Percentiles rank a stretch among this genome's conserved stretches.
Conservation (phyloP, 2,329 filamentous ascomycete species). For the Arachnomyces sp. region DNA sequence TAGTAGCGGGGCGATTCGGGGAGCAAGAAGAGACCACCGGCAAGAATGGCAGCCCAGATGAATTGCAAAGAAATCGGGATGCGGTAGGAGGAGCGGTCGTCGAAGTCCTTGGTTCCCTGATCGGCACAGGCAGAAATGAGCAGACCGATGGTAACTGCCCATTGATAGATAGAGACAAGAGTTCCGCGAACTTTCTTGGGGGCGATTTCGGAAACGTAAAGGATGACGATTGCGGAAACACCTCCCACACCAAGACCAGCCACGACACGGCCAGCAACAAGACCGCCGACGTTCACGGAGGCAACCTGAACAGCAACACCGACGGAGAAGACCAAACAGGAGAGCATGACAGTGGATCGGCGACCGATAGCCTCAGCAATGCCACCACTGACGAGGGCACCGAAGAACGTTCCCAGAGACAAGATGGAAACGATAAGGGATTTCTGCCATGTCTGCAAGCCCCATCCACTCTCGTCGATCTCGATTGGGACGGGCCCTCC, state of each 20-base stretch:
- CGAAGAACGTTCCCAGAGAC: slow-evolving; percentile 69
- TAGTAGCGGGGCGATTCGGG: slow-evolving; percentile 61
- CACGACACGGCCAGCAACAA: slow-evolving; percentile 65
- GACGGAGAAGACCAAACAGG: slow-evolving; percentile 52
- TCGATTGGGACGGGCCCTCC: slow-evolving; percentile 10
- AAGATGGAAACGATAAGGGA: slow-evolving; percentile 66
- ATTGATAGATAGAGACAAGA: slow-evolving; percentile 70
- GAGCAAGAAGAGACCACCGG: slow-evolving; percentile 60
- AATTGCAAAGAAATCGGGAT: slow-evolving; percentile 74
- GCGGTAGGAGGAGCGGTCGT: slow-evolving; percentile 61
- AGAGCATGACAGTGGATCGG: slow-evolving; percentile 53
- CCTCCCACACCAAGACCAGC: slow-evolving; percentile 73
- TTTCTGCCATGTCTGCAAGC: slow-evolving; percentile 28
- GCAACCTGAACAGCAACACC: slow-evolving; percentile 52
- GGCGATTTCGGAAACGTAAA: slow-evolving; percentile 78
- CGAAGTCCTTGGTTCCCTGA: slow-evolving; percentile 58
- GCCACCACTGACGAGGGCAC: slow-evolving; percentile 54
- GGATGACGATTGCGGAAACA: slow-evolving; percentile 69
- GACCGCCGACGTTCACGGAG: slow-evolving; percentile 52
- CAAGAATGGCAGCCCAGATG: slow-evolving; percentile 61
- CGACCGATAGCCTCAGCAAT: slow-evolving; percentile 60
- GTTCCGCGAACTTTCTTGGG: slow-evolving; percentile 69
- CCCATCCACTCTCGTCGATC: slow-evolving; percentile 10
- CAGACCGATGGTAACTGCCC: slow-evolving; percentile 61
- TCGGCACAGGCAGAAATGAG: slow-evolving; percentile 66